These are phyloP conservation scores for Russula earlei DNA, from an alignment of 768 basidiomycete genomes.

Conservation along the genomic window DNA sequence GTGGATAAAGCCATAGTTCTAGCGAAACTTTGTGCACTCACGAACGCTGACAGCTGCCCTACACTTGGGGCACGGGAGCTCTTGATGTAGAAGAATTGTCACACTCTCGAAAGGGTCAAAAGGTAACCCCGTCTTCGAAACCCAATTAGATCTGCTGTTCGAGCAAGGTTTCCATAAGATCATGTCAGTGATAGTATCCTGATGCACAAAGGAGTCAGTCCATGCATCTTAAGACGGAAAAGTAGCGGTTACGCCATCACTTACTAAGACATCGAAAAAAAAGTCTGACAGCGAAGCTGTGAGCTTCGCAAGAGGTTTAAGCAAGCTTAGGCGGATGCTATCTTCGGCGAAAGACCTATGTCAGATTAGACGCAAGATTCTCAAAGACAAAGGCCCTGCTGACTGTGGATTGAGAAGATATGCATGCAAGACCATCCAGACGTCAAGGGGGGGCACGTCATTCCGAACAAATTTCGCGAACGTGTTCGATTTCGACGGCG, in stretches of 20 bases:
- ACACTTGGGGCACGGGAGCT: slow-evolving; percentile 30
- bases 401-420: slow-evolving; percentile 34
- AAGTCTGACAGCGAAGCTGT: not conserved
- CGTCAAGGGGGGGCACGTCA: slow-evolving; percentile 30
- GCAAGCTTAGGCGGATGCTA: slow-evolving; percentile 8
- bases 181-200: slow-evolving; percentile 21
- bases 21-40: slow-evolving; percentile 21
- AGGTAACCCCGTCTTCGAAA: slow-evolving; percentile 18
- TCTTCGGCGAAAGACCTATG: slow-evolving; percentile 24
- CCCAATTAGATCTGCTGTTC: slow-evolving; percentile 17
- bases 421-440: slow-evolving; percentile 37
- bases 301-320: not conserved
- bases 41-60: slow-evolving; percentile 24
- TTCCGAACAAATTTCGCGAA: slow-evolving; percentile 23
- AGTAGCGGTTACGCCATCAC: not conserved
- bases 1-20: slow-evolving; percentile 7
- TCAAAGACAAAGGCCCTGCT: not conserved
- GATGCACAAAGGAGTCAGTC: not conserved
- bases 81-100: slow-evolving; percentile 21
- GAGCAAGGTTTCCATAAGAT: slow-evolving; percentile 15
- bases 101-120: slow-evolving; percentile 32
- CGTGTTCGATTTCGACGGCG: slow-evolving; percentile 17
- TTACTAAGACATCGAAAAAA: slow-evolving; percentile 10
- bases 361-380: not conserved
- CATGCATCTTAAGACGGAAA: not conserved